Evolutionary conservation across 495 filamentous ascomycete species (phyloP).

Genomic region (Xylaria acuta): DNA sequence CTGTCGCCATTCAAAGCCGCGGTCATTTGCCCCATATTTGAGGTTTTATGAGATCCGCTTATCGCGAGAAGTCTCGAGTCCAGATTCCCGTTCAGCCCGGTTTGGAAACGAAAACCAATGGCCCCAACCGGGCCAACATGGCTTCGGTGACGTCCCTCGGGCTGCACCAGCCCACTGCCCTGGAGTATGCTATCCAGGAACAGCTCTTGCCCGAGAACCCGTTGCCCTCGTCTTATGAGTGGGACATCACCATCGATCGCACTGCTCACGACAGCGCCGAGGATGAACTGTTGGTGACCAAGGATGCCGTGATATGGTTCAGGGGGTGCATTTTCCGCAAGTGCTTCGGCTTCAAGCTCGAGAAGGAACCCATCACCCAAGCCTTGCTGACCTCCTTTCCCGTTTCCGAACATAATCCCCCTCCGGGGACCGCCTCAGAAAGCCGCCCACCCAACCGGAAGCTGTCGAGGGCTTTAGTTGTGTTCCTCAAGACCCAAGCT

Average conservation of each 20-base stretch:
- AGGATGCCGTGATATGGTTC: slow-evolving; percentile 88
- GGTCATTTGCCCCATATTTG: not conserved
- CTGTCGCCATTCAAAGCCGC: not conserved
- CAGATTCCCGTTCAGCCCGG: not conserved
- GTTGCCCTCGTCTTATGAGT: slow-evolving; percentile 70
- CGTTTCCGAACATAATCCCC: slow-evolving; percentile 51
- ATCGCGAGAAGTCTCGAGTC: not conserved
- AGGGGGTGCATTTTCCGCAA: slow-evolving; percentile 84
- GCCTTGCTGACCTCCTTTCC: slow-evolving; percentile 86
- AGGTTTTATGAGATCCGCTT: not conserved
- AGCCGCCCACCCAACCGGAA: slow-evolving; percentile 16
- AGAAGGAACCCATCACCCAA: slow-evolving; percentile 82
- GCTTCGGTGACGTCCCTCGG: slow-evolving; percentile 87
- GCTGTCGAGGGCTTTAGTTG: slow-evolving; percentile 76
- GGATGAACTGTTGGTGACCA: slow-evolving; percentile 88
- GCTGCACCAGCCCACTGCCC: slow-evolving; percentile 80
- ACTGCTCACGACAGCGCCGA: slow-evolving; percentile 57
- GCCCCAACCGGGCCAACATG: slow-evolving; percentile 59
- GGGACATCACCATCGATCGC: slow-evolving; percentile 63
- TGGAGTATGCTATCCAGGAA: slow-evolving; percentile 84
- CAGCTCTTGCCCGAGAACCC: slow-evolving; percentile 75
- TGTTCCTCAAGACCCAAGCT: slow-evolving; percentile 90
- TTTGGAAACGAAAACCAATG: slow-evolving; percentile 21
- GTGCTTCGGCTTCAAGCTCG: slow-evolving; percentile 83
- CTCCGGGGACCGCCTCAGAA: not conserved